phyloP scores from a whole-genome alignment of 345 rosid genomes.

The Brassica rapa region DNA sequence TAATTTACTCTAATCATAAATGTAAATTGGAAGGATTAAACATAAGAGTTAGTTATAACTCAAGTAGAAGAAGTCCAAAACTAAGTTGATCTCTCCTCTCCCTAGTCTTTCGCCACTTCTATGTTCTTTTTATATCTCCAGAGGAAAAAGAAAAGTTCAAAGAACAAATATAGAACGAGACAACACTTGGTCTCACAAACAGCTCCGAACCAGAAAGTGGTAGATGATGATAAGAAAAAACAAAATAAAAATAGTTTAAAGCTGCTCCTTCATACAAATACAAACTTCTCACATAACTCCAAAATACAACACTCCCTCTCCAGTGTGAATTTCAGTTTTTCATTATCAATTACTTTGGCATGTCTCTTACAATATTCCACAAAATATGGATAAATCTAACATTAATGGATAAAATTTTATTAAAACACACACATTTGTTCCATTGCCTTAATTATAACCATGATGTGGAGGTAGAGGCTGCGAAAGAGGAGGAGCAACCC shows the following conservation, averaged over 20 bases:
- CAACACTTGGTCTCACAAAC: slow-evolving; percentile 23
- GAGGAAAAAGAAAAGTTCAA: not conserved
- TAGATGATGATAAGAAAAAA: slow-evolving; percentile 14
- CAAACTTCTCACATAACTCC: slow-evolving; percentile 29
- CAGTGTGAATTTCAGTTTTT: slow-evolving; percentile 30
- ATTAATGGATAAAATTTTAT: not conserved
- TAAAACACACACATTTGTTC: not conserved
- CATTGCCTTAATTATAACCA: slow-evolving; percentile 4
- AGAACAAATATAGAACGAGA: not conserved
- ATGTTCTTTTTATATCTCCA: not conserved
- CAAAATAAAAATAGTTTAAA: slow-evolving; percentile 17
- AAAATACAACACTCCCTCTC: slow-evolving; percentile 22
- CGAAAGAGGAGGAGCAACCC: slow-evolving; percentile 9
- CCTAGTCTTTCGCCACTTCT: slow-evolving; percentile 4
- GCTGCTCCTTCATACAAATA: slow-evolving; percentile 32
- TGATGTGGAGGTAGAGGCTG: slow-evolving; percentile 32
- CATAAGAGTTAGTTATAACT: slow-evolving; percentile 10
- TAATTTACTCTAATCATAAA: not conserved
- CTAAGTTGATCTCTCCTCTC: slow-evolving; percentile 7
- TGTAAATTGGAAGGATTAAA: not conserved
- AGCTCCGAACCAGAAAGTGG: slow-evolving; percentile 19
- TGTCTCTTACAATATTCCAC: slow-evolving; percentile 29
- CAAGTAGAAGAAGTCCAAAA: slow-evolving; percentile 6
- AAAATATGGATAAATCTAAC: slow-evolving; percentile 5
- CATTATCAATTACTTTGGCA: slow-evolving; percentile 37